Evolutionary conservation across 768 basidiomycete genomes (phyloP), one percentile per base, ranked within the genome.

Genomic region (Lactarius akahatsu): DNA sequence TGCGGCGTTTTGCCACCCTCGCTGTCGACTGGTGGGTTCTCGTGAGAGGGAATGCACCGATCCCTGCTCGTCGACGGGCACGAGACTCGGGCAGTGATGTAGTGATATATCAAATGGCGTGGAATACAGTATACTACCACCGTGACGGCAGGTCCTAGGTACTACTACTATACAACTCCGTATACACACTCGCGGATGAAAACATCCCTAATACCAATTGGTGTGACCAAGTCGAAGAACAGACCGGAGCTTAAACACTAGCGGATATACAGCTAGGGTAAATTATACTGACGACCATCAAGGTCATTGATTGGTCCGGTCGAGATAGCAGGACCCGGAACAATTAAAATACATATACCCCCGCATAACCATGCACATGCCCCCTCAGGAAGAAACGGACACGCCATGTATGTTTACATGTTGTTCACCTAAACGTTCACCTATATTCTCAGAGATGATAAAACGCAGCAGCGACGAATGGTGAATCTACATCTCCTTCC

Each of bases 1-100:
- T 88, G 86, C 72, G 86, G 86, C 41, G 82, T 84, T 1, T 72
- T 87, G 43, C 86, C 86, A 0, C 86, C 86, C 2, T 87, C 86
- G 18, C 77, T 87, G 43, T 87, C 86, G 5, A 88, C 86, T n/a
- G 86, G 85, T 5, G 86, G 86, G 0, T 87, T 72, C 61, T 34
- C 61, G n/a, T 62, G 23, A 54, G 6, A 8, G 8, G 40, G 16
- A 41, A 15, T 18, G 40, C 40, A 41, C 40, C 16, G 40, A 11
- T 11, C 40, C 15, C 30, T 32, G 30, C 30, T 32, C 30, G 30
- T 8, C 4, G 26, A 2, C 26, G 26, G 26, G 30, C 30, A 30
- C 30, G 30, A 30, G 30, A 15, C 40, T 16, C 40, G 40, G 36
- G 36, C 36, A 36, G 36, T 34, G 34, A 34, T 34, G 4, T 32